Percentiles rank a stretch among this genome's conserved stretches.
Conservation (phyloP, 345 rosid species). For the Anastatica hierochuntica region DNA sequence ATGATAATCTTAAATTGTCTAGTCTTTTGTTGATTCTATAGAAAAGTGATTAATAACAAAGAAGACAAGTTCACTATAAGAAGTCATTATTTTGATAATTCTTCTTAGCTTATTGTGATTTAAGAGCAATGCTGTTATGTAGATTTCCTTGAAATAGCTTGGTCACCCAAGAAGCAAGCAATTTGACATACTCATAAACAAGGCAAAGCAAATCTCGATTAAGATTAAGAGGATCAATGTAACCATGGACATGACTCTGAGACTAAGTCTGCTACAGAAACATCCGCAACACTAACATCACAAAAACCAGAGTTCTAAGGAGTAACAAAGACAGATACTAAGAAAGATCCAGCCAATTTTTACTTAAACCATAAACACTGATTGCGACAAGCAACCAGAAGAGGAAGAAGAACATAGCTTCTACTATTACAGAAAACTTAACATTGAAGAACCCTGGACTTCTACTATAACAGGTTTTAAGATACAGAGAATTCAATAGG, state of each 20-base stretch:
- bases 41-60: neutral
- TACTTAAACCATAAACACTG: no score
- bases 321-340: neutral
- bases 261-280: no score
- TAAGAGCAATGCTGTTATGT: neutral
- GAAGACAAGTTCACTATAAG: neutral
- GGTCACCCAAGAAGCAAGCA: neutral
- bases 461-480: no score
- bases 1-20: neutral
- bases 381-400: no score
- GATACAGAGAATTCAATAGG: neutral
- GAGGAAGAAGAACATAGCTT: no score
- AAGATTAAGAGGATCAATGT: no score
- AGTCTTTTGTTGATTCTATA: constrained; percentile 4
- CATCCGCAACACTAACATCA: no score
- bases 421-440: no score
- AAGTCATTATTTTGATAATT: neutral
- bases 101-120: neutral
- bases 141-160: no score
- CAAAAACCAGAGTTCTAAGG: neutral
- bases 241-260: no score
- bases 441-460: neutral
- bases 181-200: no score
- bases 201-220: neutral
- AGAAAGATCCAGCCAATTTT: neutral